Conservation (phyloP, 306 rosid species). For the Castanopsis chinensis region DNA sequence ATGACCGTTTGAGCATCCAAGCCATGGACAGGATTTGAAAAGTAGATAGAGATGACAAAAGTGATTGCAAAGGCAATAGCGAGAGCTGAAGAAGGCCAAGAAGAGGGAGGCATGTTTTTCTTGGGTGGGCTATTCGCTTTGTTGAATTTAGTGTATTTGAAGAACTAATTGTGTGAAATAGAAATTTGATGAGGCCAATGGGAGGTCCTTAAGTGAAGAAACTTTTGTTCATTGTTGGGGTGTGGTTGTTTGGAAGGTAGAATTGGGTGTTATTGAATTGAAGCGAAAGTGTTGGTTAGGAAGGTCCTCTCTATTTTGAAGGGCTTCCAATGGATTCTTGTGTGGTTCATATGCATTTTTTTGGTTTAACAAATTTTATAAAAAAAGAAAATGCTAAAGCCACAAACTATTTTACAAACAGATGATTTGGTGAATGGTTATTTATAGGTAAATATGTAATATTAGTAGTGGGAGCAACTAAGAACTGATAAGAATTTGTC, state of each 20-base stretch:
- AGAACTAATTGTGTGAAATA: neutral
- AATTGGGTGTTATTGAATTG: constrained; percentile 30
- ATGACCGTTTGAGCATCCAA: constrained; percentile 26
- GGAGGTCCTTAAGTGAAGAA: constrained; percentile 15
- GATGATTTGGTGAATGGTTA: too few species aligned
- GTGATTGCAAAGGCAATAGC: constrained; percentile 20
- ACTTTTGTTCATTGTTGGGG: constrained; percentile 27
- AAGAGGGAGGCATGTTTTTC: constrained; percentile 4
- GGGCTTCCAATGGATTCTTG: constrained; percentile 43
- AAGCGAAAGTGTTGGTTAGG: constrained; percentile 17
- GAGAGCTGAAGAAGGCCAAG: constrained; percentile 18
- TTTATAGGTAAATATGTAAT: too few species aligned
- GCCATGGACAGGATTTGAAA: constrained; percentile 32
- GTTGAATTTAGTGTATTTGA: neutral
- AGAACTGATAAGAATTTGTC: too few species aligned
- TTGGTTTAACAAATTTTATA: neutral
- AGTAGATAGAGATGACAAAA: constrained; percentile 24
- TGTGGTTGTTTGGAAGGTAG: constrained; percentile 42
- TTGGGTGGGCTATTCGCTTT: neutral
- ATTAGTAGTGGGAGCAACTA: too few species aligned
- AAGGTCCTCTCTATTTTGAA: constrained; percentile 39
- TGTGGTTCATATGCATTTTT: neutral
- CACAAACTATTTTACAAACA: too few species aligned
- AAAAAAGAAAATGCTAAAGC: too few species aligned
- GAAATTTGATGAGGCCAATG: neutral